phyloP scores from a whole-genome alignment of 768 basidiomycete genomes.

The Naganishia onofrii region DNA sequence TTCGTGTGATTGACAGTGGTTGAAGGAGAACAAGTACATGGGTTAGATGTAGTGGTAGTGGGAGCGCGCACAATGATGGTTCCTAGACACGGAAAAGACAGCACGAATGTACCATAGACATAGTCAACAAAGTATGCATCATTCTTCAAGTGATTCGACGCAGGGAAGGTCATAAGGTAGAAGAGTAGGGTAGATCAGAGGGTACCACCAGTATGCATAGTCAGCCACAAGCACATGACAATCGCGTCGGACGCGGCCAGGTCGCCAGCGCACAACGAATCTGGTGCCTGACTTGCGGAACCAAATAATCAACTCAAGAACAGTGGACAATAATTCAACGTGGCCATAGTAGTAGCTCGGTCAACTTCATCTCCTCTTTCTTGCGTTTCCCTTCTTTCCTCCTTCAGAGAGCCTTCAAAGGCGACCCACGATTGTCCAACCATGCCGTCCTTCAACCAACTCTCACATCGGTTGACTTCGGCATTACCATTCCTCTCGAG shows the following conservation, averaged over 20 bases:
- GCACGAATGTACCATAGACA: constrained; percentile 3
- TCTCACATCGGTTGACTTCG: constrained; percentile 5
- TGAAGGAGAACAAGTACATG: constrained; percentile 50
- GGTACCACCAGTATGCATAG: no score
- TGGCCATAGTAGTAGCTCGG: no score
- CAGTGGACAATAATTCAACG: neutral
- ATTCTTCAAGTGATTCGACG: neutral
- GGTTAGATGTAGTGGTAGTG: neutral
- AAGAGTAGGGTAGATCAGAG: no score
- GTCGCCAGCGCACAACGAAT: neutral
- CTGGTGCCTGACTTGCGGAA: neutral
- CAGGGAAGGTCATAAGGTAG: no score
- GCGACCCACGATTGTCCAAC: neutral
- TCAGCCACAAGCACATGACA: no score
- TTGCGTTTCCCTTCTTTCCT: neutral
- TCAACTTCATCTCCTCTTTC: neutral
- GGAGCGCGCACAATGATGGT: neutral
- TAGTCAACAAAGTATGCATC: neutral
- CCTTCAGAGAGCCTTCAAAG: no score
- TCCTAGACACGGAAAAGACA: neutral
- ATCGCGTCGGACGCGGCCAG: no score
- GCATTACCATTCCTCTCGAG: constrained; percentile 8
- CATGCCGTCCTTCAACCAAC: constrained; percentile 20
- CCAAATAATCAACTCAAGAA: neutral
- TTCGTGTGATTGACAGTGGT: constrained; percentile 41